Conservation (phyloP, 2,329 filamentous ascomycete genomes). For the Rhinocladiella similis region DNA sequence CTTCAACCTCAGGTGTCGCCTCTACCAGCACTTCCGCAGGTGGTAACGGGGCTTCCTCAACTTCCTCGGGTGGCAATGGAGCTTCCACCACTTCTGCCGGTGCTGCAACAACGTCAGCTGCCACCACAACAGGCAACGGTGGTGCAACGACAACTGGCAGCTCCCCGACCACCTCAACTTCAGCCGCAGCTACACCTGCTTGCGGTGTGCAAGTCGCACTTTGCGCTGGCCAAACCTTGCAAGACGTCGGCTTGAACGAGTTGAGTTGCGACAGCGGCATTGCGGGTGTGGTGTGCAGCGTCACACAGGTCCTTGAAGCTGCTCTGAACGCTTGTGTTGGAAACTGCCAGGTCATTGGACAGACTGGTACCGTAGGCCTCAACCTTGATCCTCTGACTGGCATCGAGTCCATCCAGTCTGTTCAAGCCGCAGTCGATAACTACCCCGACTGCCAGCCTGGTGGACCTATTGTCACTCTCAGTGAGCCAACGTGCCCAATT, state of each 20-base stretch:
- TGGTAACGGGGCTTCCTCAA: background rate
- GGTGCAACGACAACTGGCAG: background rate
- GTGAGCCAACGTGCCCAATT: background rate
- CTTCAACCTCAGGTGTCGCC: slow-evolving; percentile 1
- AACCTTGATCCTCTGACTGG: background rate
- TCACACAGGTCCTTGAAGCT: background rate
- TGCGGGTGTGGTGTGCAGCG: background rate
- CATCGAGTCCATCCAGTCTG: background rate
- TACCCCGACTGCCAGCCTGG: slow-evolving; percentile 1
- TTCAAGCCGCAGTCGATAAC: background rate
- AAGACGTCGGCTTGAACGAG: background rate
- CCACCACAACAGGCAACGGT: background rate
- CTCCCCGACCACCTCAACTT: background rate
- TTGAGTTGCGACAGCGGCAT: background rate
- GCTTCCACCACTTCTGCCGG: slow-evolving; percentile 1
- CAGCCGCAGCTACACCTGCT: background rate
- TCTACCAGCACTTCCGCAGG: background rate
- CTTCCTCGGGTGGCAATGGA: background rate
- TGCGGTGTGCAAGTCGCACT: background rate
- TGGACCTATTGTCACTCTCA: background rate
- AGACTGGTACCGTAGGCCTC: background rate
- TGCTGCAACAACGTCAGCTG: slow-evolving; percentile 1
- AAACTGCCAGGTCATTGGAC: background rate
- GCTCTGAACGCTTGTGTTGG: background rate
- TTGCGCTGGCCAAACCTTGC: background rate